Evolutionary conservation across 805 yeast species (phyloP).

Genomic region (Candida namnaoensis): DNA sequence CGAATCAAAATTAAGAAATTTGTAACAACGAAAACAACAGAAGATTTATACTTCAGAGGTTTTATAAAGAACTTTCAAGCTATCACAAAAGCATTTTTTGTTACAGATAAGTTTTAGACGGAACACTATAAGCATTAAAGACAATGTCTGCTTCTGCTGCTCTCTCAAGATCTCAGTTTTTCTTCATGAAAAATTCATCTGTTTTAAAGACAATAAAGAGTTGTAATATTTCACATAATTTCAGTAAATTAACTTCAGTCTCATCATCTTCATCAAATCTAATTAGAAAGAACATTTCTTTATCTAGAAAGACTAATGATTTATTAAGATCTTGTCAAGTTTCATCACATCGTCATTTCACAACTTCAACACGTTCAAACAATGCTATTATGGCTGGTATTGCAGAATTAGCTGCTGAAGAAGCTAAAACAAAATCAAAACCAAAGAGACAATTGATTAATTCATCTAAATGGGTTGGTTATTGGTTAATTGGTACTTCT

Average conservation of each 20-base stretch:
- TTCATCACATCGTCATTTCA: conserved; percentile 5
- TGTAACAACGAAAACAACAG: background rate
- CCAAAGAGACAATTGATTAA: conserved; percentile 27
- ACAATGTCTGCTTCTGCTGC: conserved; percentile 8
- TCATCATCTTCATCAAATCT: conserved; percentile 1
- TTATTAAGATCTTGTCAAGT: background rate
- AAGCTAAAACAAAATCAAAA: background rate
- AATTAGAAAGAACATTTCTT: too few species aligned
- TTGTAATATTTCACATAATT: background rate
- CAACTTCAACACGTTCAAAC: conserved; percentile 1
- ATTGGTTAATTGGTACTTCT: conserved; percentile 83
- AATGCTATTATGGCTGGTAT: background rate
- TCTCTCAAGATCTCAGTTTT: conserved; percentile 45
- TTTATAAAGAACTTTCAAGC: too few species aligned
- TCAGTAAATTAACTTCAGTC: conserved; percentile 1
- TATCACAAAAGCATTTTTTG: too few species aligned
- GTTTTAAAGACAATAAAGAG: conserved; percentile 27
- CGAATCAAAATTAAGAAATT: background rate
- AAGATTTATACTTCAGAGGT: too few species aligned
- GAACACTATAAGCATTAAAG: background rate
- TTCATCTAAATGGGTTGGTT: conserved; percentile 61
- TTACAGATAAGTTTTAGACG: too few species aligned
- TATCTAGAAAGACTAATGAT: conserved; percentile 1
- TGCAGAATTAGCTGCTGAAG: background rate
- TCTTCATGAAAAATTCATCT: conserved; percentile 46